Evolutionary conservation across 805 yeast genomes (phyloP), one percentile per base, ranked within the genome.

Genomic region (Debaryomyces hansenii): DNA sequence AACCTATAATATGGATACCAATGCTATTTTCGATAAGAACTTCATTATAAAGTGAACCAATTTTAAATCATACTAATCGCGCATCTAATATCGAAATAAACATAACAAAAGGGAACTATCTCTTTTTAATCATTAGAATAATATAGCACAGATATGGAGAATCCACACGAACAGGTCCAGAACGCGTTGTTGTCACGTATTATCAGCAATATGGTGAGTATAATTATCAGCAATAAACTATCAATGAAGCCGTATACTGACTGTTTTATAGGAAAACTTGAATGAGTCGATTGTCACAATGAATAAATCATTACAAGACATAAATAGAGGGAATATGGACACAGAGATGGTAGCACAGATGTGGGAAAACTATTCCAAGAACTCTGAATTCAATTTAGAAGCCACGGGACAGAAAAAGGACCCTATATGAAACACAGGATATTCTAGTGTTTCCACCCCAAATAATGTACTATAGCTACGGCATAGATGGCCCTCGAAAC

Each of bases 101-200:
- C 36, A 32, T 32, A 32, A 32, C 36, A 32, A 7, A 7, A 24
- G 10, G 10, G 27, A 24, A 24, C 10, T 24, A 24, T 24, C 27
- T 9, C 27, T 24, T 9, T 7, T 24, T 24, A 24, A 9, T 24
- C 10, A 9, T 24, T 7, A 24, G 3, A 24, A 24, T 9, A 6
- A 24, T 9, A 24, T 24, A 24, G 4, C 27, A 6, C 10, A 24
- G 10, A 24, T 34, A 87, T 87, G 95, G 90, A 87, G 65, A 88
- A 87, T 56, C 96, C 96, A 4, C 91, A 88, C 58, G 91, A 87
- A 56, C 86, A 85, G 59, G 86, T 80, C 5, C 96, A 89, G 59
- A 83, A 79, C 52, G 89, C 89, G 12, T 70, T 90, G 18, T 70
- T 86, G 35, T 80, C 87, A 9, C 79, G 96, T 51, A 87, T 88